Evolutionary conservation across 805 yeast species (phyloP).

Genomic region (Vanderwaltozyma polyspora): DNA sequence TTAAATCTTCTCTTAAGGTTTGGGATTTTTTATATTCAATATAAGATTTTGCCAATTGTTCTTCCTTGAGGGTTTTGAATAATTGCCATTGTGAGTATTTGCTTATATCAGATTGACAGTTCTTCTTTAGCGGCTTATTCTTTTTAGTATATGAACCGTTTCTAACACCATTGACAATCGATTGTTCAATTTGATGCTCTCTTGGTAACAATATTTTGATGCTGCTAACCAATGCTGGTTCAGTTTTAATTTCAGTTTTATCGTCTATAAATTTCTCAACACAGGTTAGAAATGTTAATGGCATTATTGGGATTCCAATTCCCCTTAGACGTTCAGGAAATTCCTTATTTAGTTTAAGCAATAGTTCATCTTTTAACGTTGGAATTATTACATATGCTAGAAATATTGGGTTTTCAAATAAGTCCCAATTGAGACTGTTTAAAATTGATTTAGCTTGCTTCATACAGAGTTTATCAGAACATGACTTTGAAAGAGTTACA

Average conservation of each 20-base stretch:
- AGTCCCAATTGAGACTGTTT: constrained; percentile 35
- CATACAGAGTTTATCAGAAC: constrained; percentile 72
- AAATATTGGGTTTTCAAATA: constrained; percentile 20
- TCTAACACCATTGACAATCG: constrained; percentile 46
- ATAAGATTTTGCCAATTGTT: constrained; percentile 16
- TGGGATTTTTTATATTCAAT: constrained; percentile 23
- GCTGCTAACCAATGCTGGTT: constrained; percentile 16
- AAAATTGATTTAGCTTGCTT: constrained; percentile 48
- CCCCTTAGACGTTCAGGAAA: constrained; percentile 5
- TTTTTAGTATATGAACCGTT: constrained; percentile 42
- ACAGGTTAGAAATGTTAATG: constrained; percentile 8
- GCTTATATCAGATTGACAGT: constrained; percentile 27
- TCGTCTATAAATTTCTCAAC: constrained; percentile 11
- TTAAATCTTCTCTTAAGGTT: constrained; percentile 22
- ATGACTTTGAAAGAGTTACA: constrained; percentile 65
- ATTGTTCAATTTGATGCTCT: constrained; percentile 15
- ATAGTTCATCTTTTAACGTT: constrained; percentile 1
- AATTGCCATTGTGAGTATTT: constrained; percentile 20
- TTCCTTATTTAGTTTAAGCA: constrained; percentile 6
- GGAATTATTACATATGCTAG: constrained; percentile 44
- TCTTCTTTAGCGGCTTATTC: constrained; percentile 31
- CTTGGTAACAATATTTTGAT: constrained; percentile 7
- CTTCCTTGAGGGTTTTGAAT: constrained; percentile 1
- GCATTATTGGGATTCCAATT: background rate
- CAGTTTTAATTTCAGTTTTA: constrained; percentile 4